Base-by-base conservation (phyloP, 768 basidiomycete species). In the Phylloporus sp. region DNA sequence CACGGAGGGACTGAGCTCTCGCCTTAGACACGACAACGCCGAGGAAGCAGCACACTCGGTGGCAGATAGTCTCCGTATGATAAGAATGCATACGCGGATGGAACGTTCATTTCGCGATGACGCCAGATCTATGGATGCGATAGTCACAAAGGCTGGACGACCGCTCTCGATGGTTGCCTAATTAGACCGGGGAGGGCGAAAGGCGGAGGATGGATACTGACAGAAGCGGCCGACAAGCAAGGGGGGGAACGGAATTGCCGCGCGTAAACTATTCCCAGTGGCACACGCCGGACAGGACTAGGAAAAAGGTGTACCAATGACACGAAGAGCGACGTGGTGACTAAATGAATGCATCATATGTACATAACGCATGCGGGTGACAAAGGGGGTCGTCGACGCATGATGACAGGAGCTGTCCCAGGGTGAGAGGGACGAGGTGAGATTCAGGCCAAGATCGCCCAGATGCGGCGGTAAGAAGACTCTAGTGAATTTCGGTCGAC, bases 341-440 rank as follows among this genome's bases (percentile, higher is more conserved):
- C 24, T 32, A 53, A 54, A 52, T 54, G 52, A 53, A 54, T 48
- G 36, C n/a, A n/a, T n/a, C n/a, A n/a, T n/a, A 43, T 55, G n/a
- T 28, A 35, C 18, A 48, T 42, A 55, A 49, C 34, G 27, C 13
- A 28, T 28, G 9, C 29, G 53, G 50, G 50, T 45, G 50, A 50
- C 36, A 53, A 52, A 53, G 27, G 50, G 45, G 52, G 37, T 9
- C 47, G 29, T 47, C 41, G 29, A 51, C 32, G 31, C 20, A 32
- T 38, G 32, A 34, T 53, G 53, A 58, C 53, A 53, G 56, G 56
- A 54, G 53, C 46, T 60, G 56, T 61, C 58, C 46, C 49, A 59
- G 54, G 60, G 51, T 42, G 35, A 37, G 48, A 26, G 26, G 44
- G 33, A 45, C 18, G 49, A 26, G 39, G 2, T 23, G 52, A 56